These are phyloP conservation scores for Backusella parvicylindrica DNA, from an alignment of 192 early-diverging fungal species.

Conservation along the genomic window DNA sequence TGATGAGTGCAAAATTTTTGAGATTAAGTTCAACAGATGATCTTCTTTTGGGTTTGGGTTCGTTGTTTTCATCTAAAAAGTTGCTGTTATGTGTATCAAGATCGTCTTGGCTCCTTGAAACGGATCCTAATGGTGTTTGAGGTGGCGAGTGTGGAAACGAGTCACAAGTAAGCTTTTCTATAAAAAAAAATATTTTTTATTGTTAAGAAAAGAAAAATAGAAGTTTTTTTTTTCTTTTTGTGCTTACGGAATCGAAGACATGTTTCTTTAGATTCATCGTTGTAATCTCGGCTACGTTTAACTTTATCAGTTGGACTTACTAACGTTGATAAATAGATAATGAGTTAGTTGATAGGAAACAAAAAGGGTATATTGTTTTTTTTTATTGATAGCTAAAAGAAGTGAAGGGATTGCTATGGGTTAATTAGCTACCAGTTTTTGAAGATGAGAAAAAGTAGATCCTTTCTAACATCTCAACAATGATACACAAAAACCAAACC, in stretches of 20 bases:
- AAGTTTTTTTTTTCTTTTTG: not conserved
- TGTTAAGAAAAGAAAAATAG: not conserved
- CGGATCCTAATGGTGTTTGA: slow-evolving; percentile 8
- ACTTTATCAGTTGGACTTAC: not conserved
- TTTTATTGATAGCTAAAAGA: not conserved
- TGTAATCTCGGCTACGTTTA: not conserved
- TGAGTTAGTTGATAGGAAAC: not conserved
- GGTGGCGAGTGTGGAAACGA: slow-evolving; percentile 14
- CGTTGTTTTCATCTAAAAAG: not conserved
- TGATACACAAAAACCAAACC: not conserved
- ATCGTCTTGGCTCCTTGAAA: not conserved
- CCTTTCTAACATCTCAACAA: not conserved
- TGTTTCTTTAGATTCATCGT: not conserved
- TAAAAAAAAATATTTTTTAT: not conserved
- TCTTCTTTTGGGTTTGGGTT: not conserved
- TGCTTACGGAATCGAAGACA: not conserved
- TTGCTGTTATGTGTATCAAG: not conserved
- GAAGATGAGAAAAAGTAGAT: not conserved
- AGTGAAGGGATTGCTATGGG: not conserved
- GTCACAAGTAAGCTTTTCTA: slow-evolving; percentile 5
- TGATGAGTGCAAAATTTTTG: not conserved
- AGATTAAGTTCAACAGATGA: slow-evolving; percentile 7
- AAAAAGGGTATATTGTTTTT: not conserved
- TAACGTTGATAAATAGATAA: not conserved
- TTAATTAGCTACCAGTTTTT: not conserved